Base-by-base conservation (phyloP, 768 basidiomycete species). In the Russula compacta region DNA sequence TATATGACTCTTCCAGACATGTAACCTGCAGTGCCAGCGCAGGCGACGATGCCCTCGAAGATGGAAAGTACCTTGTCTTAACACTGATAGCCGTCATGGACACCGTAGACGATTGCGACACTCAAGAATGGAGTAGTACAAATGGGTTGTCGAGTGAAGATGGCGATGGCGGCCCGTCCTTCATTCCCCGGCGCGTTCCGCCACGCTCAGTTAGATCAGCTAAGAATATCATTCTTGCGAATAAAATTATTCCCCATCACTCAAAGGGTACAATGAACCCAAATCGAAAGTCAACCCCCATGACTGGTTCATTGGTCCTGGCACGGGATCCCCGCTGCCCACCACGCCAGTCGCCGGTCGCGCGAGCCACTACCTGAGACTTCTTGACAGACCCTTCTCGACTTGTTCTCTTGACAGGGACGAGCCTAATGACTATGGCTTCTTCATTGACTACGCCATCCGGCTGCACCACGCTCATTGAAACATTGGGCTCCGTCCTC, bases 11-110 rank as follows among this genome's bases (percentile, higher is more conserved):
- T 51, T 82, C 81, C 57, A 92, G 72, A 62, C 74, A 74, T 48
- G 84, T 90, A 62, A 86, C 75, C 64, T 89, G 85, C 58, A 92
- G 74, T 17, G 75, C 84, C 44, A 89, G 75, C 48, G 80, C 78
- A 15, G 85, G 84, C 51, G 81, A 70, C 17, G 78, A 75, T 49
- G 76, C 71, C 63, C 83, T 81, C 39, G 75, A 71, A 7, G 84
- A 73, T 33, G 77, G 69, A 60, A 86, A 66, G 66, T 81, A 80
- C 56, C 72, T 76, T 51, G 80, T 79, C 44, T 76, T 69, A 56
- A 85, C 77, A 17, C 72, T 67, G 55, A 83, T 78, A 67, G 58
- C 38, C 24, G 58, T 44, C 50, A 52, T 47, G 43, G 24, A 9
- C 6, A 29, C 29, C 4, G 15, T 14, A 2, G 50, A 19, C 33